A percentile compares a stretch with the other conserved stretches of the same genome.
phyloP scores from a whole-genome alignment of 805 yeast species.

The Brettanomyces bruxellensis region DNA sequence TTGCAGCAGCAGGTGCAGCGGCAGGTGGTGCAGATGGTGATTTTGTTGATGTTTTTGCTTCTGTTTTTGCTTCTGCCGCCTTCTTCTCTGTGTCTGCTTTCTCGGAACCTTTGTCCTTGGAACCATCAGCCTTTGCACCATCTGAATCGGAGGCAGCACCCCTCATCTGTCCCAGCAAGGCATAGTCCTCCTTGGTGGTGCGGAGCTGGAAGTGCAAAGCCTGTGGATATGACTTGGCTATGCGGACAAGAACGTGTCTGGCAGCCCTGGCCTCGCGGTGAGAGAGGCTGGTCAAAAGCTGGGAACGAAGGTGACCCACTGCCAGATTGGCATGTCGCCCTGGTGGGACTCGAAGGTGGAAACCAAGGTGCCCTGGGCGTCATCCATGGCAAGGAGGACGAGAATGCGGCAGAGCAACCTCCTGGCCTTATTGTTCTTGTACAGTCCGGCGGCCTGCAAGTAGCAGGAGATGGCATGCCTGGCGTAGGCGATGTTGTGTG shows the following conservation, averaged over 20 bases:
- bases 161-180: constrained; percentile 58
- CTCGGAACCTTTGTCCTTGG: neutral
- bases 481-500: constrained; percentile 72
- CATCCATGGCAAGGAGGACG: constrained; percentile 91
- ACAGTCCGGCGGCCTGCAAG: constrained; percentile 94
- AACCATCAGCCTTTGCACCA: too few species aligned
- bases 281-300: constrained; percentile 78
- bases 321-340: constrained; percentile 98
- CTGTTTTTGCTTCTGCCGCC: too few species aligned
- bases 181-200: constrained; percentile 90
- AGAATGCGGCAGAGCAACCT: constrained; percentile 79
- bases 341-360: constrained; percentile 85
- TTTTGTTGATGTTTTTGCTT: too few species aligned
- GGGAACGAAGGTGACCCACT: constrained; percentile 96
- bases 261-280: constrained; percentile 88
- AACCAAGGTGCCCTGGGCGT: constrained; percentile 67
- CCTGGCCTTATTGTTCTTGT: constrained; percentile 87
- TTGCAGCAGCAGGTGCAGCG: constrained; percentile 5
- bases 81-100: neutral
- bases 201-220: constrained; percentile 93
- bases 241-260: constrained; percentile 77
- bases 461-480: constrained; percentile 93
- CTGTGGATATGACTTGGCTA: constrained; percentile 96
- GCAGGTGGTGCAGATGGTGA: neutral
- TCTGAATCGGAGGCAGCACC: neutral